Evolutionary conservation across 2,329 filamentous ascomycete species (phyloP).

Genomic region (Calonectria honghensis): DNA sequence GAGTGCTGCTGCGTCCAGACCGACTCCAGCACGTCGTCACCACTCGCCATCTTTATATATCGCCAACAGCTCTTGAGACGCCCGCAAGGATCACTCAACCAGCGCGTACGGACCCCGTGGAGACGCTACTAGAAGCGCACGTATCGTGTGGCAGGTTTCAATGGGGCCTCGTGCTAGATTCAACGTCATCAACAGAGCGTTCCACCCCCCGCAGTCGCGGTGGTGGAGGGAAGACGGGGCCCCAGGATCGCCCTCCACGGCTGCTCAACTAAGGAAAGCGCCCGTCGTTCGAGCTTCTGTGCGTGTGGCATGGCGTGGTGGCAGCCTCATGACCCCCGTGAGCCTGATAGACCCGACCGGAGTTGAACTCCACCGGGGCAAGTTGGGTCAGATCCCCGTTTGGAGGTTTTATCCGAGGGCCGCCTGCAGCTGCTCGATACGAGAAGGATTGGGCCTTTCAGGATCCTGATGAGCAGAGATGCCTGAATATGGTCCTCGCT

Average conservation of each 20-base stretch:
- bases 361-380: conserved; percentile 10
- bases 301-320: conserved; percentile 38
- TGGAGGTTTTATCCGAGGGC: conserved; percentile 20
- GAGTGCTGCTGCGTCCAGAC: conserved; percentile 30
- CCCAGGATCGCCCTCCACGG: conserved; percentile 50
- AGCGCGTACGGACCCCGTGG: conserved; percentile 39
- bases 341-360: conserved; percentile 12
- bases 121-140: conserved; percentile 53
- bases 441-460: background rate
- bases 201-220: conserved; percentile 24
- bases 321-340: conserved; percentile 32
- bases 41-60: conserved; percentile 46
- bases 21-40: conserved; percentile 1
- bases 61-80: conserved; percentile 21
- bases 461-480: background rate
- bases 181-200: conserved; percentile 49
- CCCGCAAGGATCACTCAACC: conserved; percentile 32
- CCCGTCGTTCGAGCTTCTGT: conserved; percentile 4
- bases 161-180: conserved; percentile 42
- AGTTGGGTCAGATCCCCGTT: conserved; percentile 21
- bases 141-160: conserved; percentile 48
- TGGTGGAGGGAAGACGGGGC: conserved; percentile 45
- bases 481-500: background rate
- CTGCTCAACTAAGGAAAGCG: conserved; percentile 35
- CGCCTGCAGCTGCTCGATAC: conserved; percentile 3